Evolutionary conservation across 2,329 filamentous ascomycete genomes (phyloP), one percentile per base, ranked within the genome.

Genomic region (Pestalotiopsis sp.): DNA sequence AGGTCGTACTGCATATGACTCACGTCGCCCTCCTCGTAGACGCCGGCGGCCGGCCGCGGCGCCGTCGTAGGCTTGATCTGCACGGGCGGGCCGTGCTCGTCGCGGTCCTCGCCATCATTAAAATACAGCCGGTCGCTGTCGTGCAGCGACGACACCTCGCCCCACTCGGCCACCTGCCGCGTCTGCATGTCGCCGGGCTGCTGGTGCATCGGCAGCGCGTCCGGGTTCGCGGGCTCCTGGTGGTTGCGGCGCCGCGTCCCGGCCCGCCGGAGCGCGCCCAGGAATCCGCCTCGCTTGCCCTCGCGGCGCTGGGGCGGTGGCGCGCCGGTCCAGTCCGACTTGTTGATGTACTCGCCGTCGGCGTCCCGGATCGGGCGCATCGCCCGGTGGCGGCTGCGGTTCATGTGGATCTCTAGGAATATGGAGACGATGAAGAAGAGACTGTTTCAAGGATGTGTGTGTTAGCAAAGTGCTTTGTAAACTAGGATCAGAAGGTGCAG

Each of bases 381-480:
- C n/a, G 59, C 59, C 12, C 59, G 12, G n/a, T 62, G 59, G 17
- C 59, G 59, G 25, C 12, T 41, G n/a, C 59, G 59, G n/a, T 62
- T 62, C 59, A 62, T 62, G 36, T 62, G 59, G 38, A 62, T 62
- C 36, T 62, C 59, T n/a, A 62, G 36, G 31, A 62, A 62, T 31
- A 62, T 41, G 59, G 59, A 62, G 59, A 62, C 14, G 59, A 62
- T 62, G 59, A 62, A 62, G n/a, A 62, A 62, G 27, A 62, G 59
- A 23, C 59, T 59, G 27, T 27, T 20, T 59, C 57, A 11, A n/a
- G 14, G 57, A 23, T 62, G n/a, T 13, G 14, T 9, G 27, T 20
- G 6, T 62, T 25, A 62, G 27, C 4, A 62, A 62, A 38, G 59
- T 39, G 20, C 20, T 6, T n/a, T 11, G 23, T 23, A 57, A 57